Percentiles rank a stretch among this genome's conserved stretches.
These are phyloP conservation scores for Erysimum cheiri DNA, from an alignment of 441 rosid species.

Conservation along the genomic window DNA sequence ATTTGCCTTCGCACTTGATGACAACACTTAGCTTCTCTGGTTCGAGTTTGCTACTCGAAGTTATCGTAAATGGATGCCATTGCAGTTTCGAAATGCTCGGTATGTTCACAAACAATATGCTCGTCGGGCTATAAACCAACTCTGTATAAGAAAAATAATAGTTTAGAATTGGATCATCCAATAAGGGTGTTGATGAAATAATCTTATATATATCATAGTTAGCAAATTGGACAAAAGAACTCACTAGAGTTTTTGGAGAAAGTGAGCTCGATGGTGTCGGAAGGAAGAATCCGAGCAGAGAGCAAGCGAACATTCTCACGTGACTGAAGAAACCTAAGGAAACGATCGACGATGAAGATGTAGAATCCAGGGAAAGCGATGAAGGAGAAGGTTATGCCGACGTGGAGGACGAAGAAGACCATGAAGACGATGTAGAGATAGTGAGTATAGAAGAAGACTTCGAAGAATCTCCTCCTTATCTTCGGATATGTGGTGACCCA, in stretches of 20 bases:
- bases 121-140: constrained; percentile 53
- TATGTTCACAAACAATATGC: constrained; percentile 58
- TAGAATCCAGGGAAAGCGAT: constrained; percentile 66
- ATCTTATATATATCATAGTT: neutral
- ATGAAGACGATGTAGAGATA: constrained; percentile 61
- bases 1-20: constrained; percentile 59
- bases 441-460: constrained; percentile 71
- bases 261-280: constrained; percentile 56
- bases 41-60: constrained; percentile 57
- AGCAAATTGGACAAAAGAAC: neutral
- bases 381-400: constrained; percentile 55
- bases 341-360: constrained; percentile 76
- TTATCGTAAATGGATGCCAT: constrained; percentile 69
- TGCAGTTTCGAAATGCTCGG: constrained; percentile 61
- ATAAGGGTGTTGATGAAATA: neutral
- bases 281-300: constrained; percentile 64
- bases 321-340: constrained; percentile 69
- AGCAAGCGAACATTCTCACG: constrained; percentile 51
- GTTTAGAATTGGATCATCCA: neutral
- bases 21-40: constrained; percentile 54
- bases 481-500: constrained; percentile 65
- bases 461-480: constrained; percentile 60
- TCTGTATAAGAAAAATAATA: constrained; percentile 32
- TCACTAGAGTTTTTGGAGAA: constrained; percentile 56
- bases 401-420: constrained; percentile 67